Base-by-base conservation (phyloP, 2,329 filamentous ascomycete genomes). In the Huntiella abstrusa region DNA sequence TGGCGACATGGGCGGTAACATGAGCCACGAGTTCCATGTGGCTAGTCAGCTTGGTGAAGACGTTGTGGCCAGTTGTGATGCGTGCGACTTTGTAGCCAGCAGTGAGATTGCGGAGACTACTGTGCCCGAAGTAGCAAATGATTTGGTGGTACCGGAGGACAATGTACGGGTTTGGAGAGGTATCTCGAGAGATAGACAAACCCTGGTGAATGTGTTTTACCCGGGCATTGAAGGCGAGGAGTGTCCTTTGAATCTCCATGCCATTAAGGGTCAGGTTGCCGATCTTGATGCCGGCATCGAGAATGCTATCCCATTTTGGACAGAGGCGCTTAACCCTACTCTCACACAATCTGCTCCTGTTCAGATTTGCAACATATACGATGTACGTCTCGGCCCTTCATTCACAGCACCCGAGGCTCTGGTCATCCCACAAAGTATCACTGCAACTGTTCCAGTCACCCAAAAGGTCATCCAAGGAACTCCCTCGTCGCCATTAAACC, bases 1-100 rank as follows among this genome's bases (percentile, higher is more conserved):
- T 1, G 91, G 91, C n/a, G 83, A 85, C 53, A 98, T 98, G 74
- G 91, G 91, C 32, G 91, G 91, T 10, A 80, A 79, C 53, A 63
- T 94, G 34, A 96, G 87, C 59, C 91, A 98, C 58, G 91, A 98
- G 56, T 98, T 92, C 58, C 91, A 95, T 58, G 79, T 94, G 43
- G 71, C 80, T 1, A 84, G 79, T 28, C 58, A 71, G 0, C 77
- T 81, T 43, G 91, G 91, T 5, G 91, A 96, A 59, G 91, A 98
- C 56, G 78, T 75, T 1, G 70, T 98, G 34, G 74, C 92, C 51
- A 78, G 68, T 51, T 98, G 91, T 59, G 64, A 64, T 16, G 63
- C 60, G 8, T 98, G 91, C 58, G 68, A 71, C 33, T 84, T 87
- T 57, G 72, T 81, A 1, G 81, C 81, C 49, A 98, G 96, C 52